These are phyloP conservation scores for Ogataea angusta DNA, from an alignment of 805 yeast genomes.

Conservation along the genomic window DNA sequence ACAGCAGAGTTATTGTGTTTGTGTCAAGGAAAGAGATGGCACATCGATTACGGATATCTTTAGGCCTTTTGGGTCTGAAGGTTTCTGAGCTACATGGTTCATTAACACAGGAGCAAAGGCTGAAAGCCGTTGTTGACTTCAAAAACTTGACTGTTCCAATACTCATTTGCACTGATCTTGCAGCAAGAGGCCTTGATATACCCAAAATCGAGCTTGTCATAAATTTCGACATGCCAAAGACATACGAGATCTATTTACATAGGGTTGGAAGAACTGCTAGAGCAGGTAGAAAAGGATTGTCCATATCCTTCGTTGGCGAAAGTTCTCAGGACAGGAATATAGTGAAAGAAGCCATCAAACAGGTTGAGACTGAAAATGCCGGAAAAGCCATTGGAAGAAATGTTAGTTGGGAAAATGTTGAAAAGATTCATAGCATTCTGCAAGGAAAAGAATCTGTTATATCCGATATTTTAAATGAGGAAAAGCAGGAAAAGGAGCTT, in stretches of 20 bases:
- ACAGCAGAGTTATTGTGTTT: conserved; percentile 79
- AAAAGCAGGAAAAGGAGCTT: conserved; percentile 82
- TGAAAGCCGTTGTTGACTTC: conserved; percentile 77
- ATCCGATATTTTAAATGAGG: conserved; percentile 81
- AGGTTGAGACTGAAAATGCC: conserved; percentile 45
- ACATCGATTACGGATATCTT: conserved; percentile 72
- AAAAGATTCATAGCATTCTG: conserved; percentile 58
- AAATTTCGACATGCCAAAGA: conserved; percentile 94
- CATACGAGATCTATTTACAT: conserved; percentile 87
- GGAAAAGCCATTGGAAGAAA: conserved; percentile 81
- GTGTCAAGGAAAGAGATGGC: conserved; percentile 91
- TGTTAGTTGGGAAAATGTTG: conserved; percentile 88
- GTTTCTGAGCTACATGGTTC: conserved; percentile 84
- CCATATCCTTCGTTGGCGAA: conserved; percentile 94
- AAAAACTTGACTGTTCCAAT: conserved; percentile 81
- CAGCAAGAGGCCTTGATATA: conserved; percentile 98
- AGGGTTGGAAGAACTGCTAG: conserved; percentile 99
- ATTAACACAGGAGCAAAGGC: conserved; percentile 88
- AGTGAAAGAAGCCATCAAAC: conserved; percentile 85
- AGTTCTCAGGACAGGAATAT: conserved; percentile 79
- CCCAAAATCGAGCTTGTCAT: conserved; percentile 95
- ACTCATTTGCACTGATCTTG: conserved; percentile 93
- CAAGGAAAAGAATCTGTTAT: conserved; percentile 57
- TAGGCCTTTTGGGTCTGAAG: conserved; percentile 72
- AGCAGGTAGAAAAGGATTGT: conserved; percentile 95